phyloP scores from a whole-genome alignment of 495 filamentous ascomycete genomes.

The Penicillium goetzii region DNA sequence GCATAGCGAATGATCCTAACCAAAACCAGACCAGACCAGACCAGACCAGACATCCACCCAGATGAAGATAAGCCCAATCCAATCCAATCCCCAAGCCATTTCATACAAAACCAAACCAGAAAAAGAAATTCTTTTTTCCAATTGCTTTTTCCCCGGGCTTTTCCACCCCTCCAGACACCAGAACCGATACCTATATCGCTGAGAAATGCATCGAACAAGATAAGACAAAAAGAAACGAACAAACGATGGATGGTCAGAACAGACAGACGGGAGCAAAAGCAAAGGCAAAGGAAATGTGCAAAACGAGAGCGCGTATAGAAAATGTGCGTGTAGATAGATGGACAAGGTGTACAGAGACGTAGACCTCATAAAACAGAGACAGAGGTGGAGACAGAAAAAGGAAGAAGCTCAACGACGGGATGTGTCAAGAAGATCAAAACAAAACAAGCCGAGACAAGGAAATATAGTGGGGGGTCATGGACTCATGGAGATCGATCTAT shows the following conservation, averaged over 20 bases:
- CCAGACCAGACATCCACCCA: conserved; percentile 14
- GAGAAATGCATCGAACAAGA: conserved; percentile 45
- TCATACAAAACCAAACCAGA: conserved; percentile 4
- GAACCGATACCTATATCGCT: conserved; percentile 37
- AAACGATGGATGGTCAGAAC: conserved; percentile 23
- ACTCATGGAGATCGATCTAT: conserved; percentile 5
- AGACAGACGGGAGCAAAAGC: conserved; percentile 16
- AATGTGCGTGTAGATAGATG: conserved; percentile 3
- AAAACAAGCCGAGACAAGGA: neutral
- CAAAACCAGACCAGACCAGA: neutral
- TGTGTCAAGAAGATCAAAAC: neutral
- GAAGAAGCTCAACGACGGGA: neutral
- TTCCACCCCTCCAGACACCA: conserved; percentile 28
- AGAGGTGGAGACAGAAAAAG: neutral
- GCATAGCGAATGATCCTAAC: conserved; percentile 1
- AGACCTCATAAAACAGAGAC: neutral
- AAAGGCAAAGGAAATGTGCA: conserved; percentile 6
- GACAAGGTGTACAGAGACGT: conserved; percentile 5
- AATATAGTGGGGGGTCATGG: conserved; percentile 5
- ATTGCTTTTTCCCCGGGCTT: conserved; percentile 26
- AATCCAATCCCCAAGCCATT: conserved; percentile 20
- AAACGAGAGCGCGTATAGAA: conserved; percentile 16
- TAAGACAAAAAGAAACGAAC: neutral
- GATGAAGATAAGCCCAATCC: conserved; percentile 24
- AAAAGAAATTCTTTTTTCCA: conserved; percentile 23